These are phyloP conservation scores for Termitomyces sp. DNA, from an alignment of 768 basidiomycete species.

Conservation along the genomic window DNA sequence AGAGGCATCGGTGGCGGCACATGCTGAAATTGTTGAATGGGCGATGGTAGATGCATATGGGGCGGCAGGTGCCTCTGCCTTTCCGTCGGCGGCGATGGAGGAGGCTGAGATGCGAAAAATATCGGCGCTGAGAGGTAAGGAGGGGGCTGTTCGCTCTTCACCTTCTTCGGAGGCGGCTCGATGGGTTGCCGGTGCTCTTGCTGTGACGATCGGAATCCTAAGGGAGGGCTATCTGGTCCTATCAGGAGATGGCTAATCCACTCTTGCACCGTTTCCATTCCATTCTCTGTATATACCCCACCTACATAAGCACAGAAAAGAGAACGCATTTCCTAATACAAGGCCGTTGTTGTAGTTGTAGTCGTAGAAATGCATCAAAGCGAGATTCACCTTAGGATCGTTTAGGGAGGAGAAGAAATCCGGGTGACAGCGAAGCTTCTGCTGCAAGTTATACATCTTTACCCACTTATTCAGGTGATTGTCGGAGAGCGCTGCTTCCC, in stretches of 20 bases:
- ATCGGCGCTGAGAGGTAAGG: slow-evolving; percentile 22
- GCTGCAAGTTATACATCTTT: slow-evolving; percentile 39
- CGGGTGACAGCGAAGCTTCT: slow-evolving; percentile 45
- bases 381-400: slow-evolving; percentile 36
- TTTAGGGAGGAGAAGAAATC: slow-evolving; percentile 31
- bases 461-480: slow-evolving; percentile 47
- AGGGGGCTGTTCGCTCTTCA: slow-evolving; percentile 33
- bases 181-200: slow-evolving; percentile 9
- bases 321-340: slow-evolving; percentile 49
- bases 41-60: slow-evolving; percentile 18
- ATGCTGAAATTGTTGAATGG: slow-evolving; percentile 1
- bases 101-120: slow-evolving; percentile 32
- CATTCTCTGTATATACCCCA: slow-evolving; percentile 55
- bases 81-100: slow-evolving; percentile 19
- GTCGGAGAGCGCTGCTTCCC: slow-evolving; percentile 34
- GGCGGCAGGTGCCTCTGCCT: slow-evolving; percentile 14
- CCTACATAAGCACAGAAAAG: slow-evolving; percentile 70
- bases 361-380: slow-evolving; percentile 5
- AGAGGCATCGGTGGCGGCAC: slow-evolving; percentile 17
- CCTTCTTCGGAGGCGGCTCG: slow-evolving; percentile 37
- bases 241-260: slow-evolving; percentile 52
- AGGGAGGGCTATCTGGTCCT: slow-evolving; percentile 2
- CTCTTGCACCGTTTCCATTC: slow-evolving; percentile 44
- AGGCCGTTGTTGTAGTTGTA: slow-evolving; percentile 3
- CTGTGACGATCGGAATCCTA: slow-evolving; percentile 9